Evolutionary conservation across 1,284 basidiomycete species (phyloP), one percentile per base, ranked within the genome.

Genomic region (Meira miltonrushii): DNA sequence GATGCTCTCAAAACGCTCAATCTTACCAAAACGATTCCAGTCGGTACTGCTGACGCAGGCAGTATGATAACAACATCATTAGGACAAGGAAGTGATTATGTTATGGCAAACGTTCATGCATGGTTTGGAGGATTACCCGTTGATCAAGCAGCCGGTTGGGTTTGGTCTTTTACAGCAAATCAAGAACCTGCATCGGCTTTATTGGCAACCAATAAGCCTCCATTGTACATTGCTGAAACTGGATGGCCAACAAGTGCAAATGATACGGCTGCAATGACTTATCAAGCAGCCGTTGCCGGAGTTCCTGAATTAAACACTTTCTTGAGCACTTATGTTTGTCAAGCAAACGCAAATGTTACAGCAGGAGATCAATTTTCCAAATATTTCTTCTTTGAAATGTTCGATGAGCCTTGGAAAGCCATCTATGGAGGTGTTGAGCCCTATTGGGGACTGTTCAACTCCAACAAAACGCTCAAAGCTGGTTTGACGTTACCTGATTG

Each of bases 11-110:
- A 79, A 9, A 80, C 75, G 11, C 50, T 69, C 12, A 76, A 70
- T 4, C 66, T 82, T 38, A 67, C 71, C 60, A 83, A 83, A 69
- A 69, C 69, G 7, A 80, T 92, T 53, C 85, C 86, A 0, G 84
- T 97, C 37, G 94, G 94, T 17, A 95, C 86, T 12, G 85, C 89
- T 7, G 93, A 98, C 71, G 94, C 93, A 9, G 93, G 93, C 25
- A 59, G 58, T n/a, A 70, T 66, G 65, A 48, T 94, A 81, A 92
- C 88, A 68, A 85, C 78, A 0, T 68, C 83, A 59, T 85, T 97
- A 19, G 83, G 90, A 1, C 71, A 78, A 19, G 83, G 83, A 1
- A 82, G 88, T 23, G 90, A 96, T 23, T 58, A 59, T 11, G 37
- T 85, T 82, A 81, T 87, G 81, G 84, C 86, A 15, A 93, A 93